phyloP scores from a whole-genome alignment of 2,329 filamentous ascomycete species.

The Diaporthe destruens region DNA sequence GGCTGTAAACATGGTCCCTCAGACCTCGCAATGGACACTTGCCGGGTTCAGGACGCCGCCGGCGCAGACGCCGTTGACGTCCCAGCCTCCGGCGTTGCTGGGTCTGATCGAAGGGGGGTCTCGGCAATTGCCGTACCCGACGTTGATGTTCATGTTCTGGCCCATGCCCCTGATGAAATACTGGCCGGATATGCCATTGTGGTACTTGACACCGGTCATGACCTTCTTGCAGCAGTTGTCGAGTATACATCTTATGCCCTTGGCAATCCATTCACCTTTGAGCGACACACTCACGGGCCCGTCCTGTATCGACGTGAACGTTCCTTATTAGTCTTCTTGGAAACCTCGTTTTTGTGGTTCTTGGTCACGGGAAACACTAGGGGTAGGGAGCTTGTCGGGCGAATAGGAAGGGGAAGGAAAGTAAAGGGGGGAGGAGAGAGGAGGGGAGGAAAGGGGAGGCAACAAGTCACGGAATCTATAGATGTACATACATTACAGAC shows the following conservation, averaged over 20 bases:
- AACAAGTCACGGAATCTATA: not conserved
- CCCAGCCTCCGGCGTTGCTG: conserved; percentile 2
- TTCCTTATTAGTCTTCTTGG: not conserved
- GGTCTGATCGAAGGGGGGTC: conserved; percentile 16
- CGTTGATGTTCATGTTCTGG: conserved; percentile 21
- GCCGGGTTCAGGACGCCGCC: conserved; percentile 18
- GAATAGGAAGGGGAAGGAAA: not conserved
- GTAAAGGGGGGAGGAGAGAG: not conserved
- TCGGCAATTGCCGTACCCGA: conserved; percentile 33
- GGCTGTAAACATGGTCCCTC: not conserved
- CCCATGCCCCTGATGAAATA: conserved; percentile 20
- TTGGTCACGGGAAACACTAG: not conserved
- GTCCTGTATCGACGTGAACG: conserved; percentile 26
- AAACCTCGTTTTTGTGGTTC: not conserved
- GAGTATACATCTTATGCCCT: conserved; percentile 21
- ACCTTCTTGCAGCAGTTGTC: conserved; percentile 35
- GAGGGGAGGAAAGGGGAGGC: too few relatives aligned
- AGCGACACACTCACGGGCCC: not conserved
- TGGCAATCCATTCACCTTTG: not conserved
- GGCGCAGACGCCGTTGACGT: conserved; percentile 28
- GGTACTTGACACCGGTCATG: not conserved
- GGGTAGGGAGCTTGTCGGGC: not conserved
- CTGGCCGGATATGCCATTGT: conserved; percentile 36
- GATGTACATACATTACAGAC: conserved; percentile 36
- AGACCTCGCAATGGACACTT: not conserved